Conservation (phyloP, 2,329 filamentous ascomycete species). For the Epichloe aotearoae region DNA sequence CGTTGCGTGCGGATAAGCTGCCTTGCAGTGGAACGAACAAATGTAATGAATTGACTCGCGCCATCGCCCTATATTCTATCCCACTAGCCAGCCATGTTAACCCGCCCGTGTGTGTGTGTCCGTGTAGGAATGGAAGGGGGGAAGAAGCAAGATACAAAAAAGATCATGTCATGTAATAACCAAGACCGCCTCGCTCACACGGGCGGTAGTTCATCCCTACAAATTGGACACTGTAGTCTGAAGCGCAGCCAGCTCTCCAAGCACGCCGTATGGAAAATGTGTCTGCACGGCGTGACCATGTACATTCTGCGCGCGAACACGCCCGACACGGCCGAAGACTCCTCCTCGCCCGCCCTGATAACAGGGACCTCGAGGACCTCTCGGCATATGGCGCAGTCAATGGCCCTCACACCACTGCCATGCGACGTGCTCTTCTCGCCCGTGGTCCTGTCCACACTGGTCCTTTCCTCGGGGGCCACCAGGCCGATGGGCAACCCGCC, state of each 20-base stretch:
- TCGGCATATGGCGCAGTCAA: constrained; percentile 93
- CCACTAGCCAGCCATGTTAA: no score
- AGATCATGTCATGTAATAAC: background rate
- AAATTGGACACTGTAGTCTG: constrained; percentile 86
- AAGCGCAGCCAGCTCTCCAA: constrained; percentile 95
- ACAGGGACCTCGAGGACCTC: constrained; percentile 85
- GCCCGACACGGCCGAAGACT: constrained; percentile 45
- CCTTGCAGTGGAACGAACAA: no score
- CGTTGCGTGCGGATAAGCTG: no score
- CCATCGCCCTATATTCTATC: no score
- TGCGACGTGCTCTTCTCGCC: constrained; percentile 8
- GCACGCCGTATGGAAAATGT: constrained; percentile 88
- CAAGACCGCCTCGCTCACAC: constrained; percentile 36
- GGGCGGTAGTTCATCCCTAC: constrained; percentile 76
- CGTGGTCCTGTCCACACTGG: background rate
- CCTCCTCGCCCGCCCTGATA: constrained; percentile 44
- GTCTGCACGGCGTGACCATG: constrained; percentile 94
- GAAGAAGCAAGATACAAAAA: background rate
- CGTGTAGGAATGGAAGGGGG: background rate
- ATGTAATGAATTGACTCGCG: no score
- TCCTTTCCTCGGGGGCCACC: constrained; percentile 9
- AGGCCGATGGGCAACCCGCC: constrained; percentile 71
- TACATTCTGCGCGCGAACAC: constrained; percentile 72
- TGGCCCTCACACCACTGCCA: constrained; percentile 25
- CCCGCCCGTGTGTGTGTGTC: no score